Evolutionary conservation across 2,329 filamentous ascomycete species (phyloP).

Genomic region (Pezicula carpinea): DNA sequence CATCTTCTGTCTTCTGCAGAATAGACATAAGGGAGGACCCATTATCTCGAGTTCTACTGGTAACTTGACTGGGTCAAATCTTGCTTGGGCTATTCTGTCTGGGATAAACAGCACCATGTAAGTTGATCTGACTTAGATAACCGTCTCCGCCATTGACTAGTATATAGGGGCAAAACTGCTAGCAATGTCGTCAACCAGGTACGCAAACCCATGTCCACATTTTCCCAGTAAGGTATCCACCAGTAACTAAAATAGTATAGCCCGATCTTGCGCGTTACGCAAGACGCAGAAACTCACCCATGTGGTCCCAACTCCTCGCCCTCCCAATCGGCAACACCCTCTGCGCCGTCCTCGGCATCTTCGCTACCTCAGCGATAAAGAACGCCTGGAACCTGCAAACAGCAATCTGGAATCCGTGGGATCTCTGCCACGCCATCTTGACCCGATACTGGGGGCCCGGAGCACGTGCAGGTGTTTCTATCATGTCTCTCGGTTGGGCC

Average conservation of each 20-base stretch:
- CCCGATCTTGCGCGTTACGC: slow-evolving; percentile 37
- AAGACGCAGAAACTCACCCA: slow-evolving; percentile 29
- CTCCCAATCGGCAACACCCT: slow-evolving; percentile 36
- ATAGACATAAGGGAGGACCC: background rate
- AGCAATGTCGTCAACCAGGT: background rate
- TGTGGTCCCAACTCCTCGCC: slow-evolving; percentile 34
- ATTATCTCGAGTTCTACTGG: background rate
- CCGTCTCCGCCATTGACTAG: background rate
- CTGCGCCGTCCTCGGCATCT: slow-evolving; percentile 36
- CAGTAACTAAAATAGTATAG: slow-evolving; percentile 12
- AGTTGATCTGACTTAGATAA: too few relatives aligned
- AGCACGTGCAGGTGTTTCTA: slow-evolving; percentile 3
- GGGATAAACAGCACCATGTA: background rate
- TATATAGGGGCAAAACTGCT: background rate
- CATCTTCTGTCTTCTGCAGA: background rate
- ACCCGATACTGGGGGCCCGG: slow-evolving; percentile 4
- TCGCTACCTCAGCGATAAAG: slow-evolving; percentile 36
- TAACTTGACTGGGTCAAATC: background rate
- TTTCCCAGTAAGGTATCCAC: too few relatives aligned
- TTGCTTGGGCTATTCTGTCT: background rate
- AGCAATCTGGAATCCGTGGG: slow-evolving; percentile 13
- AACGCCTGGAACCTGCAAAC: slow-evolving; percentile 30
- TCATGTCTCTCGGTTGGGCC: background rate
- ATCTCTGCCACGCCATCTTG: slow-evolving; percentile 7
- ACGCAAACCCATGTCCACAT: too few relatives aligned